Evolutionary conservation across 2,329 filamentous ascomycete genomes (phyloP).

Genomic region (Venturia asperata): DNA sequence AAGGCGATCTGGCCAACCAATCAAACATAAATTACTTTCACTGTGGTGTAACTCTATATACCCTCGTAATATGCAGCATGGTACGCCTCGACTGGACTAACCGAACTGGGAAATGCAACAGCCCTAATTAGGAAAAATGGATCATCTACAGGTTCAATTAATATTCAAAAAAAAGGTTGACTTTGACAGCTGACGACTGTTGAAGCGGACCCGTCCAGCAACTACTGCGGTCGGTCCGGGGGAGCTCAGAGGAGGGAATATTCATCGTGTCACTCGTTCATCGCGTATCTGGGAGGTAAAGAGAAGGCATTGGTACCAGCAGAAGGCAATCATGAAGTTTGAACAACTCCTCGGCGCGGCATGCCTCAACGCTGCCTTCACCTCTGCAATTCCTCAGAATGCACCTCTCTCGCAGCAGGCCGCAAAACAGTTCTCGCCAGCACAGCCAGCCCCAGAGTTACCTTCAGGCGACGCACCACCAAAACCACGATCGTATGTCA

Average conservation of each 20-base stretch:
- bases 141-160: neutral
- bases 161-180: neutral
- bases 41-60: neutral
- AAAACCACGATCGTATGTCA: neutral
- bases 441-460: neutral
- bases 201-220: no score
- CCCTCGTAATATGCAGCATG: neutral
- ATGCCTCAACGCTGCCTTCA: neutral
- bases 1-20: neutral
- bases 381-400: neutral
- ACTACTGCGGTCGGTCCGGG: no score
- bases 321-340: neutral
- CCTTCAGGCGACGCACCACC: neutral
- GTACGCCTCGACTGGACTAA: neutral
- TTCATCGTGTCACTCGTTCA: neutral
- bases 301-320: no score
- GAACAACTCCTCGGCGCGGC: neutral
- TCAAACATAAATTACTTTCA: neutral
- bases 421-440: neutral
- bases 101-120: neutral
- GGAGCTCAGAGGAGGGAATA: no score
- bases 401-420: neutral
- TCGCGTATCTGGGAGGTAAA: neutral
- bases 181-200: neutral
- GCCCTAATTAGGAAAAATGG: conserved; percentile 5